Evolutionary conservation across 2,329 filamentous ascomycete genomes (phyloP).

Genomic region (Amesomyces nigricolor): DNA sequence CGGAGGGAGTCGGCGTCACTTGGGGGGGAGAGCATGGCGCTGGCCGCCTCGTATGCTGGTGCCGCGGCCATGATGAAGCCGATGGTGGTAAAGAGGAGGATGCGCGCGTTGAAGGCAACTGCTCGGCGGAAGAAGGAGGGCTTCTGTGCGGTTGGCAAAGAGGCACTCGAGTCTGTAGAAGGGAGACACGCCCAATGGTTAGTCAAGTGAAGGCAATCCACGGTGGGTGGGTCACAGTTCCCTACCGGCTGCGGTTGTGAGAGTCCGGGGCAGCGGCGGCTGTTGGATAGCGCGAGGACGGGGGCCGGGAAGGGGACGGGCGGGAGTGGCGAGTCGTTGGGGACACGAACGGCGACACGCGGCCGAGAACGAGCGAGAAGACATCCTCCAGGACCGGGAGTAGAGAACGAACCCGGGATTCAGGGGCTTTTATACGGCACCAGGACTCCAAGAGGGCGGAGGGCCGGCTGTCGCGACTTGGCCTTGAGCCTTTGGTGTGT

Average conservation of each 20-base stretch:
- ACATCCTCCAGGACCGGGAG: constrained; percentile 10
- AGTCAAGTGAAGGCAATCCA: neutral
- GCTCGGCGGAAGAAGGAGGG: constrained; percentile 41
- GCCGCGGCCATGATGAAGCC: constrained; percentile 54
- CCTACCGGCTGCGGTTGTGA: constrained; percentile 22
- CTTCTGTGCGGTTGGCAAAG: constrained; percentile 11
- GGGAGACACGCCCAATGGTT: neutral
- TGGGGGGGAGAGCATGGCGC: constrained; percentile 43
- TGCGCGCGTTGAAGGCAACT: constrained; percentile 42
- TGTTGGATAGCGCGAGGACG: neutral
- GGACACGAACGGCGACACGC: constrained; percentile 13
- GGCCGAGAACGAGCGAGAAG: constrained; percentile 15
- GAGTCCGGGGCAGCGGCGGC: constrained; percentile 10
- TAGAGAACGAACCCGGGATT: neutral
- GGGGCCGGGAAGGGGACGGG: neutral
- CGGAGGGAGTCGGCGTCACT: constrained; percentile 65
- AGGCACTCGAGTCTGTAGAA: constrained; percentile 19
- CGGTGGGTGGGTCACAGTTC: neutral
- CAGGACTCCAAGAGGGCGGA: neutral
- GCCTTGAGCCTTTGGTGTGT: neutral
- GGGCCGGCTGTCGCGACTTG: constrained; percentile 3
- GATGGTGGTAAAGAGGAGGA: constrained; percentile 41
- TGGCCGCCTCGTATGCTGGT: constrained; percentile 45
- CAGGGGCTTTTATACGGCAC: constrained; percentile 3
- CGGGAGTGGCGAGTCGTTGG: neutral